Evolutionary conservation across 148 eudicot species (phyloP), one percentile per base, ranked within the genome.

Genomic region (Spergularia bocconei): DNA sequence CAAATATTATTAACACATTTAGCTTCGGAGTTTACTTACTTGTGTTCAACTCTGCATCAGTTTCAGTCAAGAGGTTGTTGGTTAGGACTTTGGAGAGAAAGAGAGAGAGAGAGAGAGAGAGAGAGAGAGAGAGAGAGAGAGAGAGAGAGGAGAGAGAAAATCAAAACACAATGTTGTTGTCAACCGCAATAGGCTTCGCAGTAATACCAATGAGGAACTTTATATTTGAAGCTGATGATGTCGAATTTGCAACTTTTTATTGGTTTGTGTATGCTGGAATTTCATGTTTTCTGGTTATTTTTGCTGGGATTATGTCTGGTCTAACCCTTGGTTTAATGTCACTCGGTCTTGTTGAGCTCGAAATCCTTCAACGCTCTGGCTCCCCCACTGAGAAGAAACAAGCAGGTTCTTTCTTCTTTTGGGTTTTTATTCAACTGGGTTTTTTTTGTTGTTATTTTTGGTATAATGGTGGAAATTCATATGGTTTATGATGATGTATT

Each of bases 291-390:
- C 79, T 91, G 25, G 97, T 94, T 1, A 80, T 91, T 14, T 94
- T 94, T 83, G 98, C 96, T 23, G 98, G 98, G 19, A 88, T 93
- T 7, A 93, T 93, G 98, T 93, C 98, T 11, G 98, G 98, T 3
- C 81, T 93, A 8, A 93, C 98, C 2, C 52, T 93, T 63, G 98
- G 98, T 8, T 77, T 94, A 72, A 94, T 91, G 98, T 94, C 98
- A 8, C 90, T 94, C 44, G 89, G 97, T 6, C 86, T 91, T 23
- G 97, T 94, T 13, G 98, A 94, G 65, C 97, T 94, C 57, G 98
- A 94, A 79, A 91, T 94, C 67, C 97, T 91, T 70, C 93, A 88
- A 52, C 76, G 96, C 0, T 90, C 97, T 81, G 98, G 98, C 62
- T 82, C 88, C 4, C 4, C 36, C 36, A 29, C 36, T 29, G 36